Conservation (phyloP, 495 filamentous ascomycete species). For the Talaromyces wortmannii region DNA sequence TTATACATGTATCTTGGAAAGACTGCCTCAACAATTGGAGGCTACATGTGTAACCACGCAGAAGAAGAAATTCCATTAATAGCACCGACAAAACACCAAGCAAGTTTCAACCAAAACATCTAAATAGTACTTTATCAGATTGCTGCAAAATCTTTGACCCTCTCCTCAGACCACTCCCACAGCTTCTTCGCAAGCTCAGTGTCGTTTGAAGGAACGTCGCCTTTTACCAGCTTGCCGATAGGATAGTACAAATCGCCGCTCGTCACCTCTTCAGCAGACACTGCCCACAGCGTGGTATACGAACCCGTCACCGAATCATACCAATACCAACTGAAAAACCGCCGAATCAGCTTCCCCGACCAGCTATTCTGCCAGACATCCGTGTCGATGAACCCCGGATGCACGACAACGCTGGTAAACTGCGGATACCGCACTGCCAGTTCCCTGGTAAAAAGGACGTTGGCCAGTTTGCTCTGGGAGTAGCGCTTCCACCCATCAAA, state of each 20-base stretch:
- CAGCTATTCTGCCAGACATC: not conserved
- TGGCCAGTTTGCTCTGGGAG: constrained; percentile 61
- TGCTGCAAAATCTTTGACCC: not conserved
- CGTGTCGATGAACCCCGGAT: not conserved
- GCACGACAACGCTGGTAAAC: not conserved
- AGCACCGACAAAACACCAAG: too few species aligned
- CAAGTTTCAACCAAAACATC: too few species aligned
- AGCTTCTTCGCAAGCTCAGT: not conserved
- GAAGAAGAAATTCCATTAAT: too few species aligned
- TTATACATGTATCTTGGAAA: too few species aligned
- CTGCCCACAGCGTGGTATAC: not conserved
- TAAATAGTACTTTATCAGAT: too few species aligned
- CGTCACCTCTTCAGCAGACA: not conserved
- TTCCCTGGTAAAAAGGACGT: constrained; percentile 52
- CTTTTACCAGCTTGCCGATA: not conserved
- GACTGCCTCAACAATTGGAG: too few species aligned
- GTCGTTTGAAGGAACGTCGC: not conserved
- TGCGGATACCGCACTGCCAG: constrained; percentile 43
- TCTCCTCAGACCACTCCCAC: not conserved
- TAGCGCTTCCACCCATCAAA: constrained; percentile 42
- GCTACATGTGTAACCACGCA: too few species aligned
- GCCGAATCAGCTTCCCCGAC: not conserved
- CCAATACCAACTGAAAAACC: not conserved
- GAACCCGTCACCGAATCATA: not conserved
- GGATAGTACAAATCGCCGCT: not conserved